Evolutionary conservation across 495 filamentous ascomycete genomes (phyloP), one percentile per base, ranked within the genome.

Genomic region (Apiosordaria backusii): DNA sequence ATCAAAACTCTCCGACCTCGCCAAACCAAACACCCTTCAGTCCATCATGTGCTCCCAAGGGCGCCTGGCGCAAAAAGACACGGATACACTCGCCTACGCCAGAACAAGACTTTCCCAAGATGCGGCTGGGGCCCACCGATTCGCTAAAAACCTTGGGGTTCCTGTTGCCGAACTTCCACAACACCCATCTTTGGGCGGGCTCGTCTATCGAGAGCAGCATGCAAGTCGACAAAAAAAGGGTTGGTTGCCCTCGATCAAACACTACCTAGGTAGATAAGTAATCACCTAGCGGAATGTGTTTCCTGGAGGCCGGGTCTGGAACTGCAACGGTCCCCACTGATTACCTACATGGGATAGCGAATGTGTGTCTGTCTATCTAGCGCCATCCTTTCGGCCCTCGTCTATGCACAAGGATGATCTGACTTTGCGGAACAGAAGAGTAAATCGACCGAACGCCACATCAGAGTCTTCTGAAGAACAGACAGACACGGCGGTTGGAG

Each of bases 361-460:
- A 18, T 13, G 10, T 26, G 0, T 26, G 57, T 1, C 9, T 7
- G 5, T 16, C 40, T 19, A n/a, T 19, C 18, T 55, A 55, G 52
- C 52, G n/a, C 52, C 52, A 55, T 19, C 52, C n/a, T 23, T 55
- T n/a, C n/a, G 52, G 35, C 35, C n/a, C 50, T 55, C 52, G 52
- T 55, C 22, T 55, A 21, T 55, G 52, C 52, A 55, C 4, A 55
- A 21, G 52, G 52, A 45, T 55, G 52, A n/a, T 55, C n/a, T 18
- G 52, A 55, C 52, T 22, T 55, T 23, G n/a, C 52, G 52, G 52
- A 55, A 55, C 52, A 55, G 52, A 15, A 21, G n/a, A 55, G 19
- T 9, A 59, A 23, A 24, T 18, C 22, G 18, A 25, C 57, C 57
- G 57, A 24, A 18, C 16, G 19, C 53, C 19, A 1, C 10, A 0